Evolutionary conservation across 2,329 filamentous ascomycete genomes (phyloP).

Genomic region (Keithomyces neogunnii): DNA sequence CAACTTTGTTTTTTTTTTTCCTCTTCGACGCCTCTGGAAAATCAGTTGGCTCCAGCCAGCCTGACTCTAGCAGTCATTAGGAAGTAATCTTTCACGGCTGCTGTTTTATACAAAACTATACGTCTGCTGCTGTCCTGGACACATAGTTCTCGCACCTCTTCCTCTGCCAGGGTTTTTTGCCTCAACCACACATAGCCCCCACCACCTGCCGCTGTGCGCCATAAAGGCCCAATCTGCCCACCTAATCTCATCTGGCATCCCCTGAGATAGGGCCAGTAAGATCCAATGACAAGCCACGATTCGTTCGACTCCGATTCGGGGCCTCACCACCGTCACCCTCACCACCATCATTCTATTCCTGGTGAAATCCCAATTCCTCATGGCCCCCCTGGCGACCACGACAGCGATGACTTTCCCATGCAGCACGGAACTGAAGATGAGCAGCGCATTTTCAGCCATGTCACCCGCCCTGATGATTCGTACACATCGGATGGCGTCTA

Average conservation of each 20-base stretch:
- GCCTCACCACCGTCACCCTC: slow-evolving; percentile 13
- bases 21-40: too few species aligned
- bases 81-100: not conserved
- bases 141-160: too few species aligned
- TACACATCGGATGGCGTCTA: slow-evolving; percentile 78
- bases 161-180: not conserved
- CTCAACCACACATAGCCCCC: not conserved
- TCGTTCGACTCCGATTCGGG: slow-evolving; percentile 5
- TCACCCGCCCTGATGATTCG: slow-evolving; percentile 82
- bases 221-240: not conserved
- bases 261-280: not conserved
- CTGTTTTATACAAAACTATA: not conserved
- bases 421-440: slow-evolving; percentile 38
- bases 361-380: slow-evolving; percentile 50
- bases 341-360: slow-evolving; percentile 27
- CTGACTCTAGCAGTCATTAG: not conserved
- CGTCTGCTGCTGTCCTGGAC: too few species aligned
- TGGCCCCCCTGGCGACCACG: slow-evolving; percentile 35
- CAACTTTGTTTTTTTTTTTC: not conserved
- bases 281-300: slow-evolving; percentile 4
- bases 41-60: not conserved
- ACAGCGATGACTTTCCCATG: slow-evolving; percentile 37
- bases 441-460: slow-evolving; percentile 60
- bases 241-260: not conserved
- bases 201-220: not conserved